These are phyloP conservation scores for Dictyostelium capitatum DNA, from an alignment of 78 protist genomes.

Conservation along the genomic window DNA sequence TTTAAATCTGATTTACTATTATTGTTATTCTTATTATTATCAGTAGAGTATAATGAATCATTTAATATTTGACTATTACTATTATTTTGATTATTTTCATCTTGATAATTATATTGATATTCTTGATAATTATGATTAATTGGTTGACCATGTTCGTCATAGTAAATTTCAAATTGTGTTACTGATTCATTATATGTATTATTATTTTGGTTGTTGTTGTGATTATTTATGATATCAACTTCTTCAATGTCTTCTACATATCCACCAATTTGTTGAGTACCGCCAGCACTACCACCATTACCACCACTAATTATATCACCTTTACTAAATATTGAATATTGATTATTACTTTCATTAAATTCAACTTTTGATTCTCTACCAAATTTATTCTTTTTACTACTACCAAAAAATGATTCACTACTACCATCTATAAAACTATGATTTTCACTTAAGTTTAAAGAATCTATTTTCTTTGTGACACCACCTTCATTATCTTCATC, in stretches of 20 bases:
- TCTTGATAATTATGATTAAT: conserved; percentile 3
- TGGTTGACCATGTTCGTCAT: conserved; percentile 13
- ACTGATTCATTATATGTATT: conserved; percentile 1
- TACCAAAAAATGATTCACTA: too few relatives aligned
- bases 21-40: neutral
- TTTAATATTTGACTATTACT: neutral
- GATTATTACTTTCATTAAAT: conserved; percentile 1
- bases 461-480: too few relatives aligned
- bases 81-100: neutral
- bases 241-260: too few relatives aligned
- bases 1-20: neutral
- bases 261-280: too few relatives aligned
- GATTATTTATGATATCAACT: conserved; percentile 6
- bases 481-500: neutral
- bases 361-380: conserved; percentile 11
- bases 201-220: neutral
- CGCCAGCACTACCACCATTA: neutral
- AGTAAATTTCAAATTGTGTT: neutral
- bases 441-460: too few relatives aligned
- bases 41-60: neutral
- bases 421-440: too few relatives aligned
- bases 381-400: neutral
- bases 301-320: neutral
- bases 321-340: conserved; percentile 8
- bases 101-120: neutral